Percentiles rank a stretch among this genome's conserved stretches.
Evolutionary conservation across 2,329 filamentous ascomycete genomes (phyloP).

Genomic region (Pseudofabraea citricarpa): DNA sequence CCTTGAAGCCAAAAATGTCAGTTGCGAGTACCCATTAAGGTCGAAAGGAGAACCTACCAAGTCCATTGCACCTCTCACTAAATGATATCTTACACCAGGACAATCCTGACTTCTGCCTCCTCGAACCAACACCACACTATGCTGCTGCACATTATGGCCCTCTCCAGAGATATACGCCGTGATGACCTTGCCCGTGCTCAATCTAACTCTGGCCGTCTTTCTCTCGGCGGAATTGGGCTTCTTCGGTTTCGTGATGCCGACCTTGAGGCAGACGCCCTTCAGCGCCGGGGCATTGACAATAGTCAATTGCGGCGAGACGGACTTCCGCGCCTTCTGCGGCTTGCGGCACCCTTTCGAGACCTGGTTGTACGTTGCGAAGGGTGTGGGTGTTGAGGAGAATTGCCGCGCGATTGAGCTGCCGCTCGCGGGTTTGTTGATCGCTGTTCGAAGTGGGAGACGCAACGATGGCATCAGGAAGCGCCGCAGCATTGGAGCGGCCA

Average conservation of each 20-base stretch:
- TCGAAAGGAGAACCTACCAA: conserved; percentile 57
- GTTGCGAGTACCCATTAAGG: background rate
- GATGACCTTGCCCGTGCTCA: conserved; percentile 81
- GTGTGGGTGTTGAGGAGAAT: conserved; percentile 25
- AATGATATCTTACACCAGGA: conserved; percentile 93
- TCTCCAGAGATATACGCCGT: conserved; percentile 96
- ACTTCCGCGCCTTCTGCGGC: conserved; percentile 75
- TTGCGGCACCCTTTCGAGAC: conserved; percentile 61
- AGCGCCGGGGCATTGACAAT: conserved; percentile 68
- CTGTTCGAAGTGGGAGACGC: conserved; percentile 10
- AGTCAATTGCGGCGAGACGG: conserved; percentile 79
- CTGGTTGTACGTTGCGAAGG: conserved; percentile 26
- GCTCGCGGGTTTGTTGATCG: conserved; percentile 1
- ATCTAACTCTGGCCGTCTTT: conserved; percentile 86
- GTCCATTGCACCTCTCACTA: conserved; percentile 88
- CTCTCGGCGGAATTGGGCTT: conserved; percentile 98
- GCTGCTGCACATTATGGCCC: conserved; percentile 98
- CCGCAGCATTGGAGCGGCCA: conserved; percentile 20
- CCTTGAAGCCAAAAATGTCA: conserved; percentile 44
- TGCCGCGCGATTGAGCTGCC: conserved; percentile 9
- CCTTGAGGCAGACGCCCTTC: conserved; percentile 94
- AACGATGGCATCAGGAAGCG: conserved; percentile 19
- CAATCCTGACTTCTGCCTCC: conserved; percentile 95
- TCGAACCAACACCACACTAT: conserved; percentile 93
- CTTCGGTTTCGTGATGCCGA: conserved; percentile 91